phyloP scores from a whole-genome alignment of 2,329 filamentous ascomycete genomes.

The Exophiala sideris region DNA sequence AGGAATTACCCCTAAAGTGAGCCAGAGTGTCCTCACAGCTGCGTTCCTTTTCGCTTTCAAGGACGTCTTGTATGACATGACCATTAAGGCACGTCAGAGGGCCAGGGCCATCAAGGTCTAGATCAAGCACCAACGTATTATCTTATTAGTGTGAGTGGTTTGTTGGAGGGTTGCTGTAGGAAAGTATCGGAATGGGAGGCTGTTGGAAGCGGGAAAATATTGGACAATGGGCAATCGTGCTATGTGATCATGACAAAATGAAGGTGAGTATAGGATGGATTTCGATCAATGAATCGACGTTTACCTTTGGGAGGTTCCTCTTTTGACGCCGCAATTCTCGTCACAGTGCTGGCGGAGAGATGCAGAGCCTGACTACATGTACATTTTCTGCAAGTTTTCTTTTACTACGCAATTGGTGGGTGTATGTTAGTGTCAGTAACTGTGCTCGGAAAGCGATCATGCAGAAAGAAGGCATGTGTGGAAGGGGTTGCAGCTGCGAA shows the following conservation, averaged over 20 bases:
- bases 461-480: no score
- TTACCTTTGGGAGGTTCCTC: not conserved
- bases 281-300: not conserved
- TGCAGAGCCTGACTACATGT: no score
- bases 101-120: conserved; percentile 18
- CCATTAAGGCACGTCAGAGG: conserved; percentile 18
- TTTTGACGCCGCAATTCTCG: not conserved
- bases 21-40: conserved; percentile 92
- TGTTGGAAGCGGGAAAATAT: not conserved
- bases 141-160: not conserved
- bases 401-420: no score
- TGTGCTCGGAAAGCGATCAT: no score
- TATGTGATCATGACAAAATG: not conserved
- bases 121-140: not conserved
- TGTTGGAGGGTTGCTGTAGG: no score
- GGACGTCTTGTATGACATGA: conserved; percentile 77
- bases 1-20: conserved; percentile 96
- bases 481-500: no score
- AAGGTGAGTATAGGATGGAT: not conserved
- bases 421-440: no score
- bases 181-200: not conserved
- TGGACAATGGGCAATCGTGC: not conserved
- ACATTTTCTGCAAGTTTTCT: no score
- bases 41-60: conserved; percentile 98
- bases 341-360: no score